phyloP scores from a whole-genome alignment of 192 early-diverging fungal genomes.

The Entomortierella lignicola region DNA sequence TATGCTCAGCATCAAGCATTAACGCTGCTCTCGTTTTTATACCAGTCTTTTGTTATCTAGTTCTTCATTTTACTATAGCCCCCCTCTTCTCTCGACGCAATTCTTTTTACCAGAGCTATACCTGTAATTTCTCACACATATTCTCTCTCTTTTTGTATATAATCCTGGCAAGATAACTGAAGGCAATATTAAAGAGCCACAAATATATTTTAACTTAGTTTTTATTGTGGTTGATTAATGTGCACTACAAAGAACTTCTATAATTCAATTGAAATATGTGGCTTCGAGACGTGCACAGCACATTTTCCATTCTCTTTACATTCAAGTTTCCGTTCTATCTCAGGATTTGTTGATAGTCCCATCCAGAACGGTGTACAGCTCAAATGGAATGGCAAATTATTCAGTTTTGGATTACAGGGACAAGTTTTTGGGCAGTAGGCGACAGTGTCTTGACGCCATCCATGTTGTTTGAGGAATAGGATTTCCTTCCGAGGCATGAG shows the following conservation, averaged over 20 bases:
- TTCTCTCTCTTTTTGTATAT: background rate
- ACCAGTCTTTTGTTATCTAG: background rate
- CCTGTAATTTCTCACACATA: too few species aligned
- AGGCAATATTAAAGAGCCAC: too few species aligned
- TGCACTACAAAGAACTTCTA: background rate
- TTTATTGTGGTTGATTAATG: background rate
- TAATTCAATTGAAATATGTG: background rate
- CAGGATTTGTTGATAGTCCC: conserved; percentile 15
- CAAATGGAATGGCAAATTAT: conserved; percentile 4
- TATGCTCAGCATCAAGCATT: conserved; percentile 33
- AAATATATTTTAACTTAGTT: background rate
- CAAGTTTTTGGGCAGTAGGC: conserved; percentile 1
- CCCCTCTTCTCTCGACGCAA: background rate
- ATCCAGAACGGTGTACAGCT: conserved; percentile 39
- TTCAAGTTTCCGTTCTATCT: conserved; percentile 9
- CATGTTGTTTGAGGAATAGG: conserved; percentile 11
- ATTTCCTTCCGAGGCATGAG: conserved; percentile 7
- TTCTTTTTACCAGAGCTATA: background rate
- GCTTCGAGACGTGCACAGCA: conserved; percentile 11
- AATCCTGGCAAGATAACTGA: background rate
- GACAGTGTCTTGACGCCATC: conserved; percentile 11
- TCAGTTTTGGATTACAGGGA: conserved; percentile 17
- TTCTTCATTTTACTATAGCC: background rate
- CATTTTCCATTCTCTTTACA: conserved; percentile 21
- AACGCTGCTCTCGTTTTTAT: background rate